Evolutionary conservation across 228 moss, liverwort and hornwort genomes (phyloP).

Genomic region (Sphagnum fallax): DNA sequence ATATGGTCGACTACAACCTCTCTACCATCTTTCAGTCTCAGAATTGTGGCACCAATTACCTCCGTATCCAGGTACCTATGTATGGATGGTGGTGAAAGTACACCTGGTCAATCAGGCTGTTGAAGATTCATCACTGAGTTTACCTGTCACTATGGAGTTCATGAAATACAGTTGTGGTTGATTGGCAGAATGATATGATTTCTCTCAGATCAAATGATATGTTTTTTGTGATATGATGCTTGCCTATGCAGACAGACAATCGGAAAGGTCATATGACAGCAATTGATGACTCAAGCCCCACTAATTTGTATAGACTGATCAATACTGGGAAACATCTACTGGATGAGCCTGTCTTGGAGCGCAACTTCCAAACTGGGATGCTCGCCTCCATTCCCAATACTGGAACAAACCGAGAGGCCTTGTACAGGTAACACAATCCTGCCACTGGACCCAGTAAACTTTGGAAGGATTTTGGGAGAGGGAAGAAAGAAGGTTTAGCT

Average conservation of each 20-base stretch:
- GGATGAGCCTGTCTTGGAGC: conserved; percentile 48
- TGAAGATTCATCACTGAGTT: no score
- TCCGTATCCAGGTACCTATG: conserved; percentile 44
- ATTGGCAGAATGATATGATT: no score
- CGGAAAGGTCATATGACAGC: conserved; percentile 31
- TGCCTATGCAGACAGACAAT: conserved; percentile 40
- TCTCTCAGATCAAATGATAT: no score
- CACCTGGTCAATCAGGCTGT: no score
- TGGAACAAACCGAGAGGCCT: conserved; percentile 54
- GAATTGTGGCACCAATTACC: conserved; percentile 44
- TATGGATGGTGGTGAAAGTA: no score
- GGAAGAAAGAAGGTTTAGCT: no score
- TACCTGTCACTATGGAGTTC: no score
- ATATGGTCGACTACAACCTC: conserved; percentile 62
- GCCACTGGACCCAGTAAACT: no score
- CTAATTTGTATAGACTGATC: conserved; percentile 46
- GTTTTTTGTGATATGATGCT: background rate
- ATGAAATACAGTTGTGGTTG: no score
- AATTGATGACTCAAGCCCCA: conserved; percentile 38
- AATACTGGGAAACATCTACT: conserved; percentile 40
- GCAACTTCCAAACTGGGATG: conserved; percentile 37
- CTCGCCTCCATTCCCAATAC: conserved; percentile 23
- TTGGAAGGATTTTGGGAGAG: no score
- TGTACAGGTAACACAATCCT: conserved; percentile 31
- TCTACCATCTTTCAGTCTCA: conserved; percentile 54